Evolutionary conservation across 768 basidiomycete species (phyloP).

Genomic region (Boletus rex-veris): DNA sequence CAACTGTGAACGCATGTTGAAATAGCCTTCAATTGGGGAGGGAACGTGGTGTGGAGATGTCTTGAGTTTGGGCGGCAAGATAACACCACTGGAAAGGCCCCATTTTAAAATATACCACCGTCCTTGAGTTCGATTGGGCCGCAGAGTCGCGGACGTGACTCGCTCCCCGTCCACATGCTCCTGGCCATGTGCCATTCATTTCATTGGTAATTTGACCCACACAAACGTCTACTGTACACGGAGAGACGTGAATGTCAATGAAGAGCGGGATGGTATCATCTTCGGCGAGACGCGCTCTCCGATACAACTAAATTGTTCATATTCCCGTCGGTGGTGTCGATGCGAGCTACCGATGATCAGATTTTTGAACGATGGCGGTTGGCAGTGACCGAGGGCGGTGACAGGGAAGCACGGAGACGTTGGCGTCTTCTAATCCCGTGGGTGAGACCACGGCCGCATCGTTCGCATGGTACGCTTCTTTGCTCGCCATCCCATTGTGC

Average conservation of each 20-base stretch:
- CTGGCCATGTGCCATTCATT: constrained; percentile 25
- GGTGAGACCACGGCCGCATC: constrained; percentile 1
- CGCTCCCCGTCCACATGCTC: constrained; percentile 15
- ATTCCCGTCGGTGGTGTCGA: constrained; percentile 9
- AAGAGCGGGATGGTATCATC: constrained; percentile 1
- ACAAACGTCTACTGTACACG: not conserved
- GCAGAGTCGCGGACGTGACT: constrained; percentile 18
- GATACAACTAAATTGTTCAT: constrained; percentile 8
- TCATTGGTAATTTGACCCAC: constrained; percentile 3
- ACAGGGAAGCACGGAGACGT: constrained; percentile 11
- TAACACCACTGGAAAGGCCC: constrained; percentile 16
- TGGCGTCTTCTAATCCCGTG: not conserved
- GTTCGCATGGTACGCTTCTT: not conserved
- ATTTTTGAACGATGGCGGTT: not conserved
- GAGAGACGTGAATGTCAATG: constrained; percentile 3
- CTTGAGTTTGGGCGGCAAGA: constrained; percentile 12
- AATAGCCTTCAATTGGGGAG: constrained; percentile 28
- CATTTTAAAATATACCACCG: constrained; percentile 21
- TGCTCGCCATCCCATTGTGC: not conserved
- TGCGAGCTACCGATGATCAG: constrained; percentile 6
- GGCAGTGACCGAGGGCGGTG: constrained; percentile 3
- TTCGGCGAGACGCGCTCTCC: constrained; percentile 14
- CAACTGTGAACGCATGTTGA: constrained; percentile 7
- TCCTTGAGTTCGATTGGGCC: not conserved
- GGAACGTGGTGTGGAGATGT: constrained; percentile 31